phyloP scores from a whole-genome alignment of 78 protist species.

The Dictyostelium brefeldianum region DNA sequence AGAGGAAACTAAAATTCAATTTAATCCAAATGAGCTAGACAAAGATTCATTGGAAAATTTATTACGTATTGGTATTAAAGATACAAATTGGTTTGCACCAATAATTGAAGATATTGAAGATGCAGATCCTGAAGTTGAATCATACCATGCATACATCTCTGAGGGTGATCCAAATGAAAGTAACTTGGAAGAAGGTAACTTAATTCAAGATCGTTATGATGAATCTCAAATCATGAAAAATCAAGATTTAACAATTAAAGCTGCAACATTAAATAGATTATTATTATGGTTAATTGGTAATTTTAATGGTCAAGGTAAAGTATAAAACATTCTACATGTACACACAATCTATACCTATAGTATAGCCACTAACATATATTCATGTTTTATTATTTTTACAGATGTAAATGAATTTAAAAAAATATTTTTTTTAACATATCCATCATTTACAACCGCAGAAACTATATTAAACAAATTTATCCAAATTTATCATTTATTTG shows the following conservation, averaged over 20 bases:
- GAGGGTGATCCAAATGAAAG: conserved; percentile 19
- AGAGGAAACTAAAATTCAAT: conserved; percentile 59
- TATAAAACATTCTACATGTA: too few relatives aligned
- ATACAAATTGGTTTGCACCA: conserved; percentile 58
- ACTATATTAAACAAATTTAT: conserved; percentile 70
- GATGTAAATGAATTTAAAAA: conserved; percentile 60
- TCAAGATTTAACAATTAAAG: conserved; percentile 58
- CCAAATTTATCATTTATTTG: conserved; percentile 59
- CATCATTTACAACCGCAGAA: conserved; percentile 78
- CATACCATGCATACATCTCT: conserved; percentile 62
- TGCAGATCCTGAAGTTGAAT: conserved; percentile 70
- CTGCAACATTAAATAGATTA: conserved; percentile 57
- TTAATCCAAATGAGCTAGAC: conserved; percentile 51
- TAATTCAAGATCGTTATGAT: conserved; percentile 49
- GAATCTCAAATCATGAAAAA: conserved; percentile 35
- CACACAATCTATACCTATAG: neutral
- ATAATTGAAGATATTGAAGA: conserved; percentile 8
- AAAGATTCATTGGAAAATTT: conserved; percentile 37
- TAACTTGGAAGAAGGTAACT: conserved; percentile 21
- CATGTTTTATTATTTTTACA: neutral
- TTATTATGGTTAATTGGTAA: conserved; percentile 56
- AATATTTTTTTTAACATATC: conserved; percentile 79
- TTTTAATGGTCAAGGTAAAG: conserved; percentile 34
- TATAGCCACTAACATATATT: neutral
- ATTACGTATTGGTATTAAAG: conserved; percentile 63